Base-by-base conservation (phyloP, 768 basidiomycete genomes). In the Tulasnella sp. region DNA sequence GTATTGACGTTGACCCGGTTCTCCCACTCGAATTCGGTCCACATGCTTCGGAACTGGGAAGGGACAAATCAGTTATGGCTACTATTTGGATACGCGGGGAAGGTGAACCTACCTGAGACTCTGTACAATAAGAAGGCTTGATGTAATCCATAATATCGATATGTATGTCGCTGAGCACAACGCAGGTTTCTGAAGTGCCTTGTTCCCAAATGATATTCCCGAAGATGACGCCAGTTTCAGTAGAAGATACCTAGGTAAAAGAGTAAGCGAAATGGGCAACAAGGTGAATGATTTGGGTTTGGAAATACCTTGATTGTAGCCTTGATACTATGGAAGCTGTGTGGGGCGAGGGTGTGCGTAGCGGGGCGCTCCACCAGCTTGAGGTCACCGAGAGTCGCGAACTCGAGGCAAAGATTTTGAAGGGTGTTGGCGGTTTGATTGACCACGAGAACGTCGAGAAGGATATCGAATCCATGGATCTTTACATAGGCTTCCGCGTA, bases 1-100 rank as follows among this genome's bases (percentile, higher is more conserved):
- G 91, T 93, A 79, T 90, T 91, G 74, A 98, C 93, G 81, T 98
- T 98, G 75, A 99, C 97, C 80, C 96, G 89, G 85, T 99, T 99
- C 87, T 99, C 97, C 97, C 97, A 99, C 83, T 99, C 97, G 81
- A 99, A 99, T 83, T 99, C 97, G 36, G 96, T 99, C 97, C 97
- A 97, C 95, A 97, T 97, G 83, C 89, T 93, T 39, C 97, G 89
- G 89, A 97, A 97, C 92, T 96, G 80, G 9, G 64, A 78, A 25
- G 52, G 14, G 29, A 64, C 39, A 71, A 74, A 15, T 49, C n/a
- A 22, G 67, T 39, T 12, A 42, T 34, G 25, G 31, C 34, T 40
- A 4, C n/a, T 29, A 22, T 75, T 77, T 22, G 40, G 29, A 22
- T 36, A 38, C 40, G 29, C 5, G 25, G 36, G 40, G 58, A 1